Evolutionary conservation across 495 filamentous ascomycete species (phyloP).

Genomic region (Acidomyces sp.): DNA sequence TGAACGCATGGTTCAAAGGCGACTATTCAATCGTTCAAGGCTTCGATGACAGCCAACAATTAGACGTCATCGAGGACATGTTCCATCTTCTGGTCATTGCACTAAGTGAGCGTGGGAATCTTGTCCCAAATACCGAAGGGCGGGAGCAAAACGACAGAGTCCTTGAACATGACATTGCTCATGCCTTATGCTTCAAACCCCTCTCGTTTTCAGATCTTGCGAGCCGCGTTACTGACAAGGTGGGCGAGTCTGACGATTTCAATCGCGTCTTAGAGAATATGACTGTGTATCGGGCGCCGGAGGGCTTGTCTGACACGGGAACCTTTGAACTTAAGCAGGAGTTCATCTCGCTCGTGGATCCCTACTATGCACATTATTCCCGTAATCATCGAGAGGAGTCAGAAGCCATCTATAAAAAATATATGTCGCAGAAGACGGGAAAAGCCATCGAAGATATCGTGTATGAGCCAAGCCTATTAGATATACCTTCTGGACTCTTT

Average conservation of each 20-base stretch:
- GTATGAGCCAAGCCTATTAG: constrained; percentile 78
- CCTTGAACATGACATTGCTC: constrained; percentile 78
- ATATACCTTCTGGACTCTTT: constrained; percentile 65
- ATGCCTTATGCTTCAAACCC: constrained; percentile 91
- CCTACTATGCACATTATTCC: constrained; percentile 85
- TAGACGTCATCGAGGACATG: constrained; percentile 93
- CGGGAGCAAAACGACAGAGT: constrained; percentile 50
- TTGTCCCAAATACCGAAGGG: constrained; percentile 59
- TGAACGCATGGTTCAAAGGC: constrained; percentile 80
- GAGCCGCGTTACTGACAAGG: constrained; percentile 66
- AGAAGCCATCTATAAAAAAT: constrained; percentile 71
- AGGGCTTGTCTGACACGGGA: constrained; percentile 81
- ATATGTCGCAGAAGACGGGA: constrained; percentile 79
- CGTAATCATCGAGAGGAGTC: constrained; percentile 97
- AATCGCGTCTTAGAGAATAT: constrained; percentile 74
- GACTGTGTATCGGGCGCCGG: constrained; percentile 75
- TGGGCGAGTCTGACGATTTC: constrained; percentile 70
- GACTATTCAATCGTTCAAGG: constrained; percentile 54
- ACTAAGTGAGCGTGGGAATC: constrained; percentile 70
- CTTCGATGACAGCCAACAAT: constrained; percentile 69
- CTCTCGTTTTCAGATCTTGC: constrained; percentile 85
- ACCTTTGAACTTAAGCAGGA: constrained; percentile 85
- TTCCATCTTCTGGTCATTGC: constrained; percentile 84
- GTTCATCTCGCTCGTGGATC: constrained; percentile 74
- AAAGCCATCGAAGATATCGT: constrained; percentile 71